Percentiles rank a stretch among this genome's conserved stretches.
Evolutionary conservation across 768 basidiomycete species (phyloP).

Genomic region (Suillus fuscotomentosus): DNA sequence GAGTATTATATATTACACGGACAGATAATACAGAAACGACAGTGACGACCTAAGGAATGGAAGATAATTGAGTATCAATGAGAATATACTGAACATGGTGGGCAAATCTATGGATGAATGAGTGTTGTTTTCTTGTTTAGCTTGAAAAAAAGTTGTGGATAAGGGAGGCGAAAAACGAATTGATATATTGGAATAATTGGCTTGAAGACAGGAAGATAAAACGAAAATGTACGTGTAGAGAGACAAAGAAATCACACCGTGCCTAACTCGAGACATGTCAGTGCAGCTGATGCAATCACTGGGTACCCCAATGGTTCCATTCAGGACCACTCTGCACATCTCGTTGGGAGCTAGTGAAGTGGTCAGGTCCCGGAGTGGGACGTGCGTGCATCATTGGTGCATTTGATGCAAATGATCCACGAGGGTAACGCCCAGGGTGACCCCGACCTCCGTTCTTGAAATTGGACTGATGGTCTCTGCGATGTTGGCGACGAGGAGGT

Average conservation of each 20-base stretch:
- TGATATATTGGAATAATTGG: slow-evolving; percentile 8
- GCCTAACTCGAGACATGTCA: not conserved
- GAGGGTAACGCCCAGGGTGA: slow-evolving; percentile 19
- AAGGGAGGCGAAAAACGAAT: slow-evolving; percentile 7
- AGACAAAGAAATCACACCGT: not conserved
- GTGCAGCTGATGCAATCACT: not conserved
- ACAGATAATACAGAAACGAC: not conserved
- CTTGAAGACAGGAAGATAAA: slow-evolving; percentile 13
- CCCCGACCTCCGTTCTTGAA: slow-evolving; percentile 22
- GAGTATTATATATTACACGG: not conserved
- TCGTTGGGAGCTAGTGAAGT: not conserved
- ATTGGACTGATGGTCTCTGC: slow-evolving; percentile 28
- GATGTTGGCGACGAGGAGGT: slow-evolving; percentile 31
- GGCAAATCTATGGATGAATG: not conserved
- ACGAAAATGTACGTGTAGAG: slow-evolving; percentile 11
- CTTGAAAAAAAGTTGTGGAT: slow-evolving; percentile 9
- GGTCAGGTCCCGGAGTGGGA: not conserved
- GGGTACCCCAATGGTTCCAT: not conserved
- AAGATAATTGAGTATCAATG: not conserved
- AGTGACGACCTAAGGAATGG: slow-evolving; percentile 3
- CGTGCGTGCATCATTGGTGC: not conserved
- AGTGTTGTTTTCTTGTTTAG: not conserved
- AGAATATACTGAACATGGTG: not conserved
- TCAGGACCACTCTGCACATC: not conserved
- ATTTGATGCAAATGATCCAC: slow-evolving; percentile 9